Conservation (phyloP, 768 basidiomycete species). For the Lactifluus subvellereus region DNA sequence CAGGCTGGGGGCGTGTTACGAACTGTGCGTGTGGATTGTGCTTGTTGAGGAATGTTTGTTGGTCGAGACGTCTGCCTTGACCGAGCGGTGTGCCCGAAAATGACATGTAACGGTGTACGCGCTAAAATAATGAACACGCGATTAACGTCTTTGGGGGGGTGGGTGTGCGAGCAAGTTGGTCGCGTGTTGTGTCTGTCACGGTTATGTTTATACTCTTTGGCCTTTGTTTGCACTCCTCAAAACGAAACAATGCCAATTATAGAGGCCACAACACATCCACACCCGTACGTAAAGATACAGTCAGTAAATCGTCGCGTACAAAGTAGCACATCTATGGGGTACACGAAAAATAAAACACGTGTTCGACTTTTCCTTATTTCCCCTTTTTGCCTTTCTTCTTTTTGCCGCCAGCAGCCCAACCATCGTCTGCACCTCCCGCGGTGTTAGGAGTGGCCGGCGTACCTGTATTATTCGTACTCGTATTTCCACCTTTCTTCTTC, state of each 20-base stretch:
- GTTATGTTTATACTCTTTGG: neutral
- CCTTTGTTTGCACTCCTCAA: conserved; percentile 6
- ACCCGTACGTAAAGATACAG: neutral
- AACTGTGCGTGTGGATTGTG: conserved; percentile 30
- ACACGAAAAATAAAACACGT: neutral
- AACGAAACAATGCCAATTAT: neutral
- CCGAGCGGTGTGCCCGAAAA: conserved; percentile 79
- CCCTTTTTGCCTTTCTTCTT: conserved; percentile 1
- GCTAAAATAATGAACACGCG: conserved; percentile 15
- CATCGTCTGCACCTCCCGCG: neutral
- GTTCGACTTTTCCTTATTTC: neutral
- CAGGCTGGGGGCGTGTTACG: conserved; percentile 30
- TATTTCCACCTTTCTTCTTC: conserved; percentile 17
- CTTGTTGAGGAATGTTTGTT: conserved; percentile 69
- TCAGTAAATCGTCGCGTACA: neutral
- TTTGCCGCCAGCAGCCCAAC: too few species aligned
- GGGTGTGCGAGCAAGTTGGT: neutral
- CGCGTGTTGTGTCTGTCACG: conserved; percentile 10
- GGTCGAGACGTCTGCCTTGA: conserved; percentile 84
- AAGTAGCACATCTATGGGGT: neutral
- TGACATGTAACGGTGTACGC: conserved; percentile 52
- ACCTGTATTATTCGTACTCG: neutral
- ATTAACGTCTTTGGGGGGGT: neutral
- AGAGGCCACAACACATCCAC: neutral
- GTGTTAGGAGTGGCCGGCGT: neutral